Percentiles rank a stretch among this genome's conserved stretches.
These are phyloP conservation scores for Chaetomium globosum DNA, from an alignment of 2,329 filamentous ascomycete species.

Conservation along the genomic window DNA sequence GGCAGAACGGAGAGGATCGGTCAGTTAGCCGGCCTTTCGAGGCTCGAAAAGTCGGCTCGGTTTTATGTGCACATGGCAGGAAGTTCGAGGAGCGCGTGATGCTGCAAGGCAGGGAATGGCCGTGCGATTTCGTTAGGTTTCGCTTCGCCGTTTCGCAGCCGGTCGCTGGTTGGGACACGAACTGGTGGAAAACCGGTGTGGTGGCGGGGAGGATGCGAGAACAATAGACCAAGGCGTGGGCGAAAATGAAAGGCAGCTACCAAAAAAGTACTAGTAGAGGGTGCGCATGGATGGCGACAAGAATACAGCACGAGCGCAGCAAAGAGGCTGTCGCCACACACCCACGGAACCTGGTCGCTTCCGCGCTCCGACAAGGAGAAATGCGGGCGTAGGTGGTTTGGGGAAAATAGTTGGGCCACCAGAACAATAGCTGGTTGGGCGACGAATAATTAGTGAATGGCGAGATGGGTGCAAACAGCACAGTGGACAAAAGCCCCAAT, in stretches of 20 bases:
- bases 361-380: constrained; percentile 2
- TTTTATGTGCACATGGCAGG: constrained; percentile 29
- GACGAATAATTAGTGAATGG: constrained; percentile 13
- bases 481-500: constrained; percentile 6
- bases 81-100: background rate
- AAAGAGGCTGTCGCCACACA: background rate
- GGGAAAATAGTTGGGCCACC: background rate
- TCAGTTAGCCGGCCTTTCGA: constrained; percentile 24
- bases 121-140: background rate
- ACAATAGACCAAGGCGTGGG: too few species aligned
- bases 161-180: background rate
- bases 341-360: background rate
- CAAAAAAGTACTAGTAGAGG: too few species aligned
- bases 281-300: background rate
- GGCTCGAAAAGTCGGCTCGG: constrained; percentile 21
- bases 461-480: constrained; percentile 11
- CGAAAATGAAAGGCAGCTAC: background rate
- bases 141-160: background rate
- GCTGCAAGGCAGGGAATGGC: background rate
- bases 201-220: background rate
- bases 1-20: constrained; percentile 4
- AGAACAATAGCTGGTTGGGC: constrained; percentile 12
- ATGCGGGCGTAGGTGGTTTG: background rate
- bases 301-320: background rate
- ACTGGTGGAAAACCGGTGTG: background rate